Conservation (phyloP, 768 basidiomycete species). For the Tulasnella sp. region DNA sequence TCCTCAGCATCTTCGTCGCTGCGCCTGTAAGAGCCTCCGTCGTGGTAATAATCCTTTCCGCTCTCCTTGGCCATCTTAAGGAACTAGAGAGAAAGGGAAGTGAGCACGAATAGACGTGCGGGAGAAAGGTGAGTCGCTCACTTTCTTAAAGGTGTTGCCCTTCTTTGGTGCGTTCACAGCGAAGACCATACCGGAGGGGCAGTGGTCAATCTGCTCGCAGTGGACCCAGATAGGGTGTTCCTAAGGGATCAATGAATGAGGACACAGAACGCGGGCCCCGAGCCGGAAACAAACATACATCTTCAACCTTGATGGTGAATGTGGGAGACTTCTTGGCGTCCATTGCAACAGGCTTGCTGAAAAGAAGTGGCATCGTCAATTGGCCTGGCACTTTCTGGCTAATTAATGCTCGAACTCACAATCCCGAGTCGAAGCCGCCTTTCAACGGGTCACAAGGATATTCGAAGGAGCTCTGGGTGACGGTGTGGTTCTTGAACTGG, state of each 20-base stretch:
- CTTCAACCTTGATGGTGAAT: conserved; percentile 27
- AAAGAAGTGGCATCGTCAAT: background rate
- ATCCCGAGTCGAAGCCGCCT: conserved; percentile 28
- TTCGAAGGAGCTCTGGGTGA: conserved; percentile 19
- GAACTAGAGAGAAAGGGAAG: background rate
- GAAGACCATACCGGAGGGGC: conserved; percentile 29
- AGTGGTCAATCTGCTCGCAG: conserved; percentile 28
- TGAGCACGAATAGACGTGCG: background rate
- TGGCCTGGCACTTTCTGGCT: background rate
- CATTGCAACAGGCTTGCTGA: conserved; percentile 25
- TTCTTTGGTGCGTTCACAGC: conserved; percentile 27
- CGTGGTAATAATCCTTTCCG: background rate
- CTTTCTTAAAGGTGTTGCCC: conserved; percentile 26
- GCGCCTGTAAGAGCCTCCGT: conserved; percentile 2
- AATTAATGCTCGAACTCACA: conserved; percentile 14
- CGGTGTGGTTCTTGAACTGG: conserved; percentile 22
- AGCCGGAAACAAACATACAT: conserved; percentile 17
- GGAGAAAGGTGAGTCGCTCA: background rate
- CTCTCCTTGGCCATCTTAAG: background rate
- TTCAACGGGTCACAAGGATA: background rate
- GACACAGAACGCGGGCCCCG: background rate
- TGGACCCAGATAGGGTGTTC: conserved; percentile 19
- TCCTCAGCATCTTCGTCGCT: background rate
- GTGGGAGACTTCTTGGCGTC: conserved; percentile 18
- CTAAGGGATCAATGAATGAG: background rate